These are phyloP conservation scores for Leccinum subrobustum DNA, from an alignment of 1,284 basidiomycete genomes.

Conservation along the genomic window DNA sequence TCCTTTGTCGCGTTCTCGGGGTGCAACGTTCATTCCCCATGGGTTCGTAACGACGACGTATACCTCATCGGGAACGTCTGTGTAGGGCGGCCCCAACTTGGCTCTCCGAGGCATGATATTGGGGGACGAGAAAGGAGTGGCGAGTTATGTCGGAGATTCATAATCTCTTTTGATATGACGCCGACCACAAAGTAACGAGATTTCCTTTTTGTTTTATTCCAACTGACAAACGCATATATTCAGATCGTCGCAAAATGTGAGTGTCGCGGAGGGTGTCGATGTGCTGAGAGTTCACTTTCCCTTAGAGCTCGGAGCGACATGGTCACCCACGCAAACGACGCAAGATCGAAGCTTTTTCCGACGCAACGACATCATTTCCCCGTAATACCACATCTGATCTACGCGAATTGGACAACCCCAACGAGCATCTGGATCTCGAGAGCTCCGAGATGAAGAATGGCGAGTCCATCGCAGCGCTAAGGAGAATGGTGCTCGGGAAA, in stretches of 20 bases:
- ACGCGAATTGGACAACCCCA: neutral
- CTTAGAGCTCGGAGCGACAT: slow-evolving; percentile 10
- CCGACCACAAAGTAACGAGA: slow-evolving; percentile 19
- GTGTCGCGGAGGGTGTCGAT: slow-evolving; percentile 44
- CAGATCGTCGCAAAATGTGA: slow-evolving; percentile 48
- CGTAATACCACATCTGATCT: neutral
- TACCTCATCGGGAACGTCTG: slow-evolving; percentile 18
- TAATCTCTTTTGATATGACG: slow-evolving; percentile 3
- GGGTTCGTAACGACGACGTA: slow-evolving; percentile 29
- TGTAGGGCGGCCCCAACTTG: slow-evolving; percentile 31
- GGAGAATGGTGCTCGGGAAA: slow-evolving; percentile 53
- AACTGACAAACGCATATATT: neutral
- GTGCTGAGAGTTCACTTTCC: neutral
- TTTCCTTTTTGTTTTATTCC: neutral
- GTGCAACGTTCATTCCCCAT: slow-evolving; percentile 18
- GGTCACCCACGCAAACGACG: slow-evolving; percentile 31
- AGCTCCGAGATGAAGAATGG: slow-evolving; percentile 39
- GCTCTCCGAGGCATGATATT: slow-evolving; percentile 19
- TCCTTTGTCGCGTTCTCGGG: slow-evolving; percentile 6
- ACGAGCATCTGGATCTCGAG: slow-evolving; percentile 23
- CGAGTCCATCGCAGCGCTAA: slow-evolving; percentile 46
- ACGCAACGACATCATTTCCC: neutral
- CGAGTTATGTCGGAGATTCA: slow-evolving; percentile 14
- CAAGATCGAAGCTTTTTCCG: slow-evolving; percentile 26
- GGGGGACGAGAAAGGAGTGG: neutral